Conservation (phyloP, 2,329 filamentous ascomycete species). For the Claviceps spartinae region DNA sequence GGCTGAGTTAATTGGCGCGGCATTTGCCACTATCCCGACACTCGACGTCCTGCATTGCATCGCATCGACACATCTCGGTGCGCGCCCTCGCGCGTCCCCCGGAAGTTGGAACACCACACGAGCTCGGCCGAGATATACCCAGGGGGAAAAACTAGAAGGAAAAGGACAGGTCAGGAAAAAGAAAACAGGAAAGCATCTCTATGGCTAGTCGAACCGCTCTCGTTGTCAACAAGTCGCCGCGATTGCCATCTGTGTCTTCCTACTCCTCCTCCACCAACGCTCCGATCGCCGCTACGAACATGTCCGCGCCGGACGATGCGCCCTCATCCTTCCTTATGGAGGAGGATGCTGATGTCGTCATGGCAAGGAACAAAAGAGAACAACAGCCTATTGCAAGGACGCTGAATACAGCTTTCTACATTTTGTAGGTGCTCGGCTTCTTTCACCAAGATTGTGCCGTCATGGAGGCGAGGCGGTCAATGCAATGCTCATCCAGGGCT, state of each 20-base stretch:
- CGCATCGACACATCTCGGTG: neutral
- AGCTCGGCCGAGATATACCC: too few species aligned
- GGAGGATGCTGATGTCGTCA: conserved; percentile 13
- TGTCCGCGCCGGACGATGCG: conserved; percentile 1
- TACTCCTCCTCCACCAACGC: conserved; percentile 1
- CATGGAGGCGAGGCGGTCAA: neutral
- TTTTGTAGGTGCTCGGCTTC: conserved; percentile 13
- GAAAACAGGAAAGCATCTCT: neutral
- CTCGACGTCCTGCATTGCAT: too few species aligned
- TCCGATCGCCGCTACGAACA: neutral
- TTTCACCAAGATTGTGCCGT: neutral
- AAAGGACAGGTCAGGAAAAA: neutral
- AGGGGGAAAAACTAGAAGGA: neutral
- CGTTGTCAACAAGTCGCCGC: neutral
- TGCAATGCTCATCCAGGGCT: neutral
- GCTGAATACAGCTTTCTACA: conserved; percentile 22
- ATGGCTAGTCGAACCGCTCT: conserved; percentile 1
- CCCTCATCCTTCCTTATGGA: conserved; percentile 3
- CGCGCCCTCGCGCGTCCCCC: neutral
- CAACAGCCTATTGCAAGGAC: conserved; percentile 4
- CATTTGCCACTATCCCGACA: too few species aligned
- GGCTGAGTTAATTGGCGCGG: too few species aligned
- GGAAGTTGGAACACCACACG: neutral
- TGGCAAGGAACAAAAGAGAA: conserved; percentile 7
- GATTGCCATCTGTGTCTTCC: neutral